A percentile compares a stretch with the other conserved stretches of the same genome.
phyloP scores from a whole-genome alignment of 2,329 filamentous ascomycete genomes.

The Dothidotthia symphoricarpi region DNA sequence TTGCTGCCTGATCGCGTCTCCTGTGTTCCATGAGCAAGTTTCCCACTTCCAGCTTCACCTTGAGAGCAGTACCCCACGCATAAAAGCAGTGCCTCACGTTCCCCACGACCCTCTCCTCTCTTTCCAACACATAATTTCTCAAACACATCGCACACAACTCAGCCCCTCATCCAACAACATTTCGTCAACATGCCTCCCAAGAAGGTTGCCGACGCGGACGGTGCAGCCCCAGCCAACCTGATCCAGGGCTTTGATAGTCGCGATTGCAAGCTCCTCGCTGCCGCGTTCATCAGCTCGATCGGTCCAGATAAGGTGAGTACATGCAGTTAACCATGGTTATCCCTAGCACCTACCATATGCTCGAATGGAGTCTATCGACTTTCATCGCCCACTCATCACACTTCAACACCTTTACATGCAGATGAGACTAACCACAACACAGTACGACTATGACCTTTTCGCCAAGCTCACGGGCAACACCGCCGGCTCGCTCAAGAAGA shows the following conservation, averaged over 20 bases:
- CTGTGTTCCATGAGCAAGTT: background rate
- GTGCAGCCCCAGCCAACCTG: background rate
- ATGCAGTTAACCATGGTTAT: background rate
- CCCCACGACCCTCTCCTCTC: no score
- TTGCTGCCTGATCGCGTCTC: slow-evolving; percentile 1
- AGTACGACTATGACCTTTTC: slow-evolving; percentile 36
- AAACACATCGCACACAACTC: background rate
- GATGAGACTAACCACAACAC: background rate
- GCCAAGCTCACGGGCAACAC: slow-evolving; percentile 31
- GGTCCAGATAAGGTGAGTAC: slow-evolving; percentile 29
- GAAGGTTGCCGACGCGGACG: slow-evolving; percentile 9
- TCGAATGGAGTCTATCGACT: no score
- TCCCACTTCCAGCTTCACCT: slow-evolving; percentile 4
- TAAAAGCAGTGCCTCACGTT: slow-evolving; percentile 1
- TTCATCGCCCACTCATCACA: background rate
- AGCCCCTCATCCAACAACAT: no score
- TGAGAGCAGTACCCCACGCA: background rate
- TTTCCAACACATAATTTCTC: background rate
- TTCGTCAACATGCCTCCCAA: slow-evolving; percentile 25
- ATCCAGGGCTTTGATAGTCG: slow-evolving; percentile 21
- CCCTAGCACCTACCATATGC: no score
- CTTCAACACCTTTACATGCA: background rate
- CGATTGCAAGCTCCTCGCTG: slow-evolving; percentile 33
- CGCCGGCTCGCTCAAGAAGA: slow-evolving; percentile 33
- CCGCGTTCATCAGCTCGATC: slow-evolving; percentile 28